Evolutionary conservation across 202 grass and related monocot species (phyloP).

Genomic region (Saccharum hybrid): DNA sequence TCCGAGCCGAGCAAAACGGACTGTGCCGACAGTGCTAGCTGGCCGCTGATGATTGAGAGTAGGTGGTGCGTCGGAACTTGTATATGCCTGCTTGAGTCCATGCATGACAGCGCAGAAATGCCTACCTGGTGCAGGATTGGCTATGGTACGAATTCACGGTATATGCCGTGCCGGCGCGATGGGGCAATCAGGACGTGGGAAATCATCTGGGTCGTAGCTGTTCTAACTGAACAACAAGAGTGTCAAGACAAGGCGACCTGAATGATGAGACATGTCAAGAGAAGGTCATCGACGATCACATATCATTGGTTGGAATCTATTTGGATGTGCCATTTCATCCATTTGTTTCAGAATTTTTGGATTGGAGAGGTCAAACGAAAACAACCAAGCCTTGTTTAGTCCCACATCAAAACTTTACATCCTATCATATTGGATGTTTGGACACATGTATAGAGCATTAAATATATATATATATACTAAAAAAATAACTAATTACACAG

Average conservation of each 20-base stretch:
- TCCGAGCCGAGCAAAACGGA: too few species aligned
- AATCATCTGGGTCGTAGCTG: background rate
- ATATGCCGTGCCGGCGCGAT: background rate
- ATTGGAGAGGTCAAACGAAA: background rate
- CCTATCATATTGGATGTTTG: too few species aligned
- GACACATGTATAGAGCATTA: too few species aligned
- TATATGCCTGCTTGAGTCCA: background rate
- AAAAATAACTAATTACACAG: too few species aligned
- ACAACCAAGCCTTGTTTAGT: too few species aligned
- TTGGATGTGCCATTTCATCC: background rate
- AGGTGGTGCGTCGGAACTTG: conserved; percentile 35
- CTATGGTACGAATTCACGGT: too few species aligned
- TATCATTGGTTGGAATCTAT: background rate
- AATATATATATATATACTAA: too few species aligned
- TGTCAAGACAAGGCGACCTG: background rate
- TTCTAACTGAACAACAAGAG: too few species aligned
- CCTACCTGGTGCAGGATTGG: background rate
- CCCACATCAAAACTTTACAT: too few species aligned
- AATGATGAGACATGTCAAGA: background rate
- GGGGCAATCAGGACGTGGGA: background rate
- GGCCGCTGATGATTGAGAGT: conserved; percentile 42
- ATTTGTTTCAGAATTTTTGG: background rate
- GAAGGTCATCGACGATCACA: background rate
- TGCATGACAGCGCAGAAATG: conserved; percentile 26
- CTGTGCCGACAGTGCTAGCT: too few species aligned